A percentile compares a stretch with the other conserved stretches of the same genome.
Conservation (phyloP, 2,329 filamentous ascomycete species). For the Microdochium bolleyi region DNA sequence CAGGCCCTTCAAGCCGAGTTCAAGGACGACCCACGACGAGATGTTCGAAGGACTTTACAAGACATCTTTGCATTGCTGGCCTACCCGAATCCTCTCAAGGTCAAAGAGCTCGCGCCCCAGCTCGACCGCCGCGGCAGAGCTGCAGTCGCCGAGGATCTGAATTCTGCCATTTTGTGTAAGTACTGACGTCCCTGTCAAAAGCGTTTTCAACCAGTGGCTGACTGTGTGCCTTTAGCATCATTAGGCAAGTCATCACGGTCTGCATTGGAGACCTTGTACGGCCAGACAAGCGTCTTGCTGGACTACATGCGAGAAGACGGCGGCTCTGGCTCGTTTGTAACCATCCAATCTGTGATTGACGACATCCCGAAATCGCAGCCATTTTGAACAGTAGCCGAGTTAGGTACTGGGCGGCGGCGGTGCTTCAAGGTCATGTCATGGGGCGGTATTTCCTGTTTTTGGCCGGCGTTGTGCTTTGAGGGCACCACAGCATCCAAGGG, state of each 20-base stretch:
- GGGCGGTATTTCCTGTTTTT: no score
- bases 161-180: slow-evolving; percentile 84
- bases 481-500: no score
- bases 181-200: slow-evolving; percentile 11
- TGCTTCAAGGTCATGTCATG: no score
- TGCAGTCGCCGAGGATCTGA: slow-evolving; percentile 84
- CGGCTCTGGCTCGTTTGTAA: slow-evolving; percentile 76
- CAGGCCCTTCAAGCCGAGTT: slow-evolving; percentile 73
- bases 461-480: no score
- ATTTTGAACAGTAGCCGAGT: slow-evolving; percentile 14
- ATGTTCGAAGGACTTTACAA: slow-evolving; percentile 64
- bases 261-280: slow-evolving; percentile 75
- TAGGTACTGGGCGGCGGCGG: no score
- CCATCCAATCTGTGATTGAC: slow-evolving; percentile 40
- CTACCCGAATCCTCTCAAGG: slow-evolving; percentile 73
- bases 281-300: slow-evolving; percentile 81
- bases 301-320: slow-evolving; percentile 74
- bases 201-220: slow-evolving; percentile 2
- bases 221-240: slow-evolving; percentile 50
- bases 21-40: slow-evolving; percentile 57
- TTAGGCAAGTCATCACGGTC: slow-evolving; percentile 84
- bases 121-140: slow-evolving; percentile 68
- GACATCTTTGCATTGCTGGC: slow-evolving; percentile 87
- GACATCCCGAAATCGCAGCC: slow-evolving; percentile 32
- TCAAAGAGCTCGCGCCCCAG: slow-evolving; percentile 66